phyloP scores from a whole-genome alignment of 2,329 filamentous ascomycete species.

The Xylaria multiplex region DNA sequence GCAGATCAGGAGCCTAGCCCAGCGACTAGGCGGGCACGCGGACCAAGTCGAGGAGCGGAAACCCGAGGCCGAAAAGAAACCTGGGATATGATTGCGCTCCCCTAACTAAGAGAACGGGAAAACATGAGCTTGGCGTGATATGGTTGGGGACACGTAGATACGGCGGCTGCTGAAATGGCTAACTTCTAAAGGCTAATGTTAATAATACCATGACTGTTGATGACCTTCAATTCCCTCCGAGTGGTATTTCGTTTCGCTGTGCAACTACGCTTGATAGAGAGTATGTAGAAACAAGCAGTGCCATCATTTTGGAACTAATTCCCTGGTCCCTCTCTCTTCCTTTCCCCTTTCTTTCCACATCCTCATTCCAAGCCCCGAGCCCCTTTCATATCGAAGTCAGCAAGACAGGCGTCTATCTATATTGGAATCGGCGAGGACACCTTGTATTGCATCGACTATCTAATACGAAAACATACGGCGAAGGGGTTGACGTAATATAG shows the following conservation, averaged over 20 bases:
- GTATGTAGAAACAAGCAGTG: too few relatives aligned
- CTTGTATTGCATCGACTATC: too few relatives aligned
- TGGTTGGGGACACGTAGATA: background rate
- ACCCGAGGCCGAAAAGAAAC: constrained; percentile 1
- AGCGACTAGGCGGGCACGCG: constrained; percentile 26
- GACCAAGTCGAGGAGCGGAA: constrained; percentile 24
- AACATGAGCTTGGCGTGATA: constrained; percentile 6
- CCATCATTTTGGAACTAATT: too few relatives aligned
- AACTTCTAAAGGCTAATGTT: constrained; percentile 24
- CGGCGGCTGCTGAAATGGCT: background rate
- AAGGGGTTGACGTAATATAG: too few relatives aligned
- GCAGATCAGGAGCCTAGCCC: constrained; percentile 32
- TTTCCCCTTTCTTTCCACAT: too few relatives aligned
- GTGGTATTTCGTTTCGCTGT: background rate
- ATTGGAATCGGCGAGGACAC: too few relatives aligned
- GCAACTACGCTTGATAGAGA: too few relatives aligned
- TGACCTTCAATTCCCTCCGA: background rate
- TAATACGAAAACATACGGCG: too few relatives aligned
- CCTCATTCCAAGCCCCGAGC: too few relatives aligned
- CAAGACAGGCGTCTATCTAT: too few relatives aligned
- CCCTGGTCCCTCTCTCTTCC: too few relatives aligned
- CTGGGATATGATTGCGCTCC: background rate
- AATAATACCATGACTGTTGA: constrained; percentile 7
- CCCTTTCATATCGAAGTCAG: too few relatives aligned
- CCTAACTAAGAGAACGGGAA: background rate